Evolutionary conservation across 2,329 filamentous ascomycete species (phyloP).

Genomic region (Waltergamsia citrina): DNA sequence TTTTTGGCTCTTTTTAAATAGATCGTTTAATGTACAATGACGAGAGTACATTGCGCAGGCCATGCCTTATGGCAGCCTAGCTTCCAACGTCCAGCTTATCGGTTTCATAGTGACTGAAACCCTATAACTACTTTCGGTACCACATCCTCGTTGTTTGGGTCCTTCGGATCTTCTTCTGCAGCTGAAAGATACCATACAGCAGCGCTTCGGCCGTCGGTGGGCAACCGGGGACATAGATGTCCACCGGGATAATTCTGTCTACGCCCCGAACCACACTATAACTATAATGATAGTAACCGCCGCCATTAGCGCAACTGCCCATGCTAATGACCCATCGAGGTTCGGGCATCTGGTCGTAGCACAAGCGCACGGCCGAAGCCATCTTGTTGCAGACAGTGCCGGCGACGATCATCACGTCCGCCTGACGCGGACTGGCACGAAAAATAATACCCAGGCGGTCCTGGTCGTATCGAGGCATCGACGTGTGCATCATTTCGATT

Average conservation of each 20-base stretch:
- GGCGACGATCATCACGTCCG: conserved; percentile 58
- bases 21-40: too few species aligned
- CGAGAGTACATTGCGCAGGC: too few species aligned
- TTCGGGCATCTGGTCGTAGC: conserved; percentile 62
- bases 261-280: conserved; percentile 58
- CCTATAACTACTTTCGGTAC: conserved; percentile 40
- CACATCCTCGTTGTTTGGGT: conserved; percentile 37
- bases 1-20: too few species aligned
- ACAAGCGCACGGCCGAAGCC: conserved; percentile 52
- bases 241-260: conserved; percentile 57
- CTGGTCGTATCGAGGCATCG: conserved; percentile 53
- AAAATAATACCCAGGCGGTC: conserved; percentile 58
- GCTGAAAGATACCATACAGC: conserved; percentile 51
- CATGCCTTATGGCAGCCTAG: too few species aligned
- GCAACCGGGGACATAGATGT: conserved; percentile 60
- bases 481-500: conserved; percentile 56
- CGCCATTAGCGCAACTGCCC: conserved; percentile 63
- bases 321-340: conserved; percentile 57
- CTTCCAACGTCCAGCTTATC: too few species aligned
- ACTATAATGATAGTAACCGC: conserved; percentile 67
- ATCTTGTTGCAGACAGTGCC: conserved; percentile 62
- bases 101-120: too few species aligned
- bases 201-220: conserved; percentile 37
- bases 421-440: conserved; percentile 54
- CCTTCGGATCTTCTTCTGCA: conserved; percentile 60